Evolutionary conservation across 1,284 basidiomycete species (phyloP), one percentile per base, ranked within the genome.

Genomic region (Microbotryum lychnidis-dioicae): DNA sequence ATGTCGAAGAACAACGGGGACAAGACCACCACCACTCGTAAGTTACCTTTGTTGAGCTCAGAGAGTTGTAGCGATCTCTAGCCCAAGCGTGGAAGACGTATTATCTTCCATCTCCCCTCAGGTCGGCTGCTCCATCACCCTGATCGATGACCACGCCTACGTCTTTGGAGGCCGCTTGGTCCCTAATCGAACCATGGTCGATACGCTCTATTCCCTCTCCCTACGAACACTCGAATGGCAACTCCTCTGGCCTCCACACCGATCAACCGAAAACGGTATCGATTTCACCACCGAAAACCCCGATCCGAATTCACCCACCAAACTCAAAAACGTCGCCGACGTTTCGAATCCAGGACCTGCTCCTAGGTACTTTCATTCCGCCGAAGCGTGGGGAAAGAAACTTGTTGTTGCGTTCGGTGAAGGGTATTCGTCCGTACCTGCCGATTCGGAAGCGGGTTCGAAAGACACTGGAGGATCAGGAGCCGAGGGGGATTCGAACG

Each of bases 331-430:
- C 6, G 18, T 23, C 12, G 48, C 23, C 37, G 37, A 31, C 7
- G 29, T 7, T 31, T 7, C 6, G 29, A 31, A 8, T 7, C 29
- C 3, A 44, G 58, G 49, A 18, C n/a, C 66, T 54, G 12, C 56
- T 50, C 49, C 66, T 18, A 56, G 66, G 3, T 96, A 94, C 75
- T 94, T 94, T 72, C 91, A 94, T 75, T 90, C 88, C 63, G 84
- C 90, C 29, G 91, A 96, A 75, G 78, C 85, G 55, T 94, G 89
- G 87, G 75, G 87, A 71, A 85, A 87, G 74, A 85, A 89, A 72
- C 80, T 97, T 56, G 84, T 96, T 61, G 80, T 93, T 58, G 94
- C 94, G 72, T 91, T 91, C 27, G 91, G 92, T 21, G 94, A 96
- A 89, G 87, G 87, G 65, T 86, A 87, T 37, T 12, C 23, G 6